Evolutionary conservation across 2,329 filamentous ascomycete species (phyloP), one percentile per base, ranked within the genome.

Genomic region (Lachnellula cervina): DNA sequence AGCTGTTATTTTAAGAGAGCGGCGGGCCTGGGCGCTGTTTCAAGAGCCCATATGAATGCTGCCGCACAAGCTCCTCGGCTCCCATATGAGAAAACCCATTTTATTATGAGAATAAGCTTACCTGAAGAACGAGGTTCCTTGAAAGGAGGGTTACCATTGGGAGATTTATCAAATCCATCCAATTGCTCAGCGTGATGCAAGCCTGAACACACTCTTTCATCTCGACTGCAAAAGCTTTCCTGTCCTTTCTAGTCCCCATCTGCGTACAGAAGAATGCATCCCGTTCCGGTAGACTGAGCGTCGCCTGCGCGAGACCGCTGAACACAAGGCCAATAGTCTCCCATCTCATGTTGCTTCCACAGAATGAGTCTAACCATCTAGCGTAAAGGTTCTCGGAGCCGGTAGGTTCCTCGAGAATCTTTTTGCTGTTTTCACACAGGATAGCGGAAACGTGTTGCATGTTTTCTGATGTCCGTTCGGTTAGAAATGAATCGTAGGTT

Each of bases 101-200:
- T 9, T 32, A 32, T 2, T 32, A 11, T 3, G 9, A 11, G 28
- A 32, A 32, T 11, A 11, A 32, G 28, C 28, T 11, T 32, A 32
- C 28, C 28, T 74, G 70, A 1, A 73, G 59, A 2, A 72, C 69
- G 4, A 63, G 52, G 7, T 70, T 66, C n/a, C 71, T 69, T n/a
- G 66, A 61, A 13, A 69, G 65, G 0, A 77, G 64, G 23, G 70
- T 69, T 2, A 76, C 66, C 59, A 77, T 65, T 1, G 74, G 56
- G 4, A 70, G 69, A n/a, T 76, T 77, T 0, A 70, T 67, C 51
- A 65, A 32, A 61, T 70, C 60, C 66, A 68, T 55, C 62, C 60
- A 72, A 51, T 61, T 72, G 52, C 34, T 69, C 37, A 75, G 47
- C 1, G 69, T 69, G n/a, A 74, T 65, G 34, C 72, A 75, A 34